Evolutionary conservation across 1,284 basidiomycete species (phyloP), one percentile per base, ranked within the genome.

Genomic region (Mrakiaceae sp.): DNA sequence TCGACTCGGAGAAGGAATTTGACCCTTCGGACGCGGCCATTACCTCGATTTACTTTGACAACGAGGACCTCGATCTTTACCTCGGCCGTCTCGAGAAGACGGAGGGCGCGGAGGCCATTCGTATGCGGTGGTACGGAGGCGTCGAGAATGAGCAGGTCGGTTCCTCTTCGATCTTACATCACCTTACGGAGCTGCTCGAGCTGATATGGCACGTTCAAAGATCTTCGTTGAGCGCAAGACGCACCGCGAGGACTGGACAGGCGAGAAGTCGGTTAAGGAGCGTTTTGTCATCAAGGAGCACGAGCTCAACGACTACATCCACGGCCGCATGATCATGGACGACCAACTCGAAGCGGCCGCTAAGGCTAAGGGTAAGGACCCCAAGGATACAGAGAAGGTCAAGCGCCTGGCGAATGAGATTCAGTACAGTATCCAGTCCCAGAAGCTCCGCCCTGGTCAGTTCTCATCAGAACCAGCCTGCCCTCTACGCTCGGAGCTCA

Each of bases 211-310:
- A 11, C 9, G 27, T 48, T 40, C 54, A 16, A 72, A 91, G 86
- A 94, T 98, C 68, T 98, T 97, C 72, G 92, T 98, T 55, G 95
- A 98, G 80, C 90, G 96, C 67, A 98, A 98, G 78, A 98, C 96
- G 0, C 95, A 98, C 74, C 84, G 94, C 62, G 95, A 98, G 78
- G 95, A 98, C 75, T 98, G 96, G 95, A 98, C 96, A 0, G 95
- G 95, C 47, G 95, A 98, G 77, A 98, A 98, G 78, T 95, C 90
- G 14, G 95, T 98, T 74, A 98, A 98, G 78, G 91, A 95, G 44
- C 90, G 95, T 7, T 98, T 98, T 79, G 87, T 92, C 1, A 88
- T 98, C 77, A 95, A 96, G 76, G 95, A 98, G 76, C 86, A 93
- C 70, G 84, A 91, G 66, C 87, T 98, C 71, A 97, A 98, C 74